Evolutionary conservation across 106 monocot genomes (phyloP), one percentile per base, ranked within the genome.

Genomic region (Allium fistulosum): DNA sequence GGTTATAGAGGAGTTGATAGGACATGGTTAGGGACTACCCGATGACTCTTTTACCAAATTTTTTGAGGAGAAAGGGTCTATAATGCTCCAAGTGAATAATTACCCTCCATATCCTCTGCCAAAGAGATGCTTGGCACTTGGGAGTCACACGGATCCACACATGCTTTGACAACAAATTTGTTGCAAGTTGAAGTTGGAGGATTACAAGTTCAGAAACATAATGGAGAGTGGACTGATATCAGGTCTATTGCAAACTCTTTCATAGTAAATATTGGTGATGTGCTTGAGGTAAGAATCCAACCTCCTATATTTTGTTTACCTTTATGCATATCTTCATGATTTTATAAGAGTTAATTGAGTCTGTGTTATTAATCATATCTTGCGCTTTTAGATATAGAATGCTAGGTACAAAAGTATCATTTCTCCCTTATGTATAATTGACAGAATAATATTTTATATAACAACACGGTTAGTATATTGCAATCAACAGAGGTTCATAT

Each of bases 71-170:
- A 59, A 60, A 17, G 9, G 18, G 10, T 58, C 58, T 6, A 71
- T 49, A 14, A 71, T 71, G 58, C 28, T 71, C 47, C 15, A 60
- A 48, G 71, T 71, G 10, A 71, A 71, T 17, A 46, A 60, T 7
- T 71, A 71, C 48, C 71, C 71, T 4, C 71, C 71, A 26, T 71
- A 60, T 49, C 59, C 71, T 15, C 71, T 71, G 22, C 71, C 59
- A 7, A 58, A 71, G 17, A 71, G 48, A 46, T 71, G 71, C 46
- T 16, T 71, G 49, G 71, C 58, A 0, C 71, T 71, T 2, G 71
- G 71, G 49, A 71, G 71, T 58, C 71, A 71, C 59, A 57, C 59
- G 2, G 71, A 71, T 57, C 71, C 22, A 22, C 71, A 49, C 71
- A 71, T 26, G 18, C 71, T 17, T 17, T 71, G 4, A 71, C 71